Conservation (phyloP, 2,329 filamentous ascomycete species). For the Scedosporium dehoogii region DNA sequence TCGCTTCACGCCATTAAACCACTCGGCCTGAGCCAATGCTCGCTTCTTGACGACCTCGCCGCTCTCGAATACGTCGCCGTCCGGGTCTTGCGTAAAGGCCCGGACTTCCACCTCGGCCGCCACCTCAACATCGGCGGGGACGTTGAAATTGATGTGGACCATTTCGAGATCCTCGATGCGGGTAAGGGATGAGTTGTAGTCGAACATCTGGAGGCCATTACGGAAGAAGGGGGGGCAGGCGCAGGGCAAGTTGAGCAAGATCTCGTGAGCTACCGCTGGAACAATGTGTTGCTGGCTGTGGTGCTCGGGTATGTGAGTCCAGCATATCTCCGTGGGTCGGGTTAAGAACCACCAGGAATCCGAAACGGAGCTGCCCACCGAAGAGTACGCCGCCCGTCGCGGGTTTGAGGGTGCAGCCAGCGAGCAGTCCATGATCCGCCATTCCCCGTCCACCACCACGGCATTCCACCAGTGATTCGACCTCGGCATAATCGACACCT, state of each 20-base stretch:
- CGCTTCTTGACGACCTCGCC: conserved; percentile 79
- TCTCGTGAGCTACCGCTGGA: conserved; percentile 75
- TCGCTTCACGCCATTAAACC: conserved; percentile 76
- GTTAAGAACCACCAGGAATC: conserved; percentile 94
- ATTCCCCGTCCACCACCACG: conserved; percentile 85
- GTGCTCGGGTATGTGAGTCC: conserved; percentile 85
- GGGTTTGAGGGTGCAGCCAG: conserved; percentile 88
- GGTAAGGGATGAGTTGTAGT: conserved; percentile 82
- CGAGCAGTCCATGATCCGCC: conserved; percentile 93
- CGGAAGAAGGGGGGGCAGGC: conserved; percentile 84
- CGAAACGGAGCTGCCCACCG: conserved; percentile 55
- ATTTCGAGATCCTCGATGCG: conserved; percentile 89
- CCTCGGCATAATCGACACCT: conserved; percentile 71
- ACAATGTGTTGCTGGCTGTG: conserved; percentile 88
- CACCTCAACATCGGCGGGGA: conserved; percentile 83
- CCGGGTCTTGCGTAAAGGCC: conserved; percentile 67
- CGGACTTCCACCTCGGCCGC: conserved; percentile 86
- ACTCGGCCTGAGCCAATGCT: conserved; percentile 83
- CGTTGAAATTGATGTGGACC: conserved; percentile 78
- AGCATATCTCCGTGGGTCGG: conserved; percentile 81
- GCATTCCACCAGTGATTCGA: conserved; percentile 98
- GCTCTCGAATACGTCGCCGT: conserved; percentile 90
- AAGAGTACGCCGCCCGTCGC: conserved; percentile 67
- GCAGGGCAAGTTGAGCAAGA: conserved; percentile 76
- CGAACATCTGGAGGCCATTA: conserved; percentile 66